A percentile compares a stretch with the other conserved stretches of the same genome.
Evolutionary conservation across 2,329 filamentous ascomycete species (phyloP).

Genomic region (Colletotrichum sp.): DNA sequence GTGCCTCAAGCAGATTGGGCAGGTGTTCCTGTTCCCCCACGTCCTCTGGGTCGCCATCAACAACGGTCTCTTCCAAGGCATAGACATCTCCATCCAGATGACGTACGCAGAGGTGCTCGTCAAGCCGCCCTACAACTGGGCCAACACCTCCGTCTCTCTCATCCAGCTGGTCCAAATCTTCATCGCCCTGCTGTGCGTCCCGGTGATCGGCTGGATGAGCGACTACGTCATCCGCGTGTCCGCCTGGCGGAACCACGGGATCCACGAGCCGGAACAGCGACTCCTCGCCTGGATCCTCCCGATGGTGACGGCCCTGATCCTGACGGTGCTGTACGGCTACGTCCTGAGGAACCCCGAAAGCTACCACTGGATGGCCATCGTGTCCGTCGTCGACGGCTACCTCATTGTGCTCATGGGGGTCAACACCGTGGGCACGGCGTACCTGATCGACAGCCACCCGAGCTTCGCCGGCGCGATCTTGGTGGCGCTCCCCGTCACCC

Average conservation of each 20-base stretch:
- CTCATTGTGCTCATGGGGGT: slow-evolving; percentile 10
- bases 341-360: neutral
- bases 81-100: slow-evolving; percentile 15
- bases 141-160: slow-evolving; percentile 15
- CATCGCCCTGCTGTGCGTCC: slow-evolving; percentile 5
- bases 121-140: slow-evolving; percentile 16
- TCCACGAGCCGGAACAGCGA: slow-evolving; percentile 45
- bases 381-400: slow-evolving; percentile 4
- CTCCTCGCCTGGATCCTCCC: slow-evolving; percentile 24
- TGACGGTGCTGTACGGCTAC: slow-evolving; percentile 13
- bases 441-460: slow-evolving; percentile 14
- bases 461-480: slow-evolving; percentile 6
- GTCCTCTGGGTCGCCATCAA: slow-evolving; percentile 15
- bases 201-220: slow-evolving; percentile 14
- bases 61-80: slow-evolving; percentile 18
- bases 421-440: slow-evolving; percentile 9
- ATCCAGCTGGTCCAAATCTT: slow-evolving; percentile 10
- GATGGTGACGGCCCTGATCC: slow-evolving; percentile 6
- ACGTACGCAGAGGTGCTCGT: slow-evolving; percentile 14
- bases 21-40: slow-evolving; percentile 17
- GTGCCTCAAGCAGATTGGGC: slow-evolving; percentile 10
- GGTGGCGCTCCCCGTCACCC: slow-evolving; percentile 7
- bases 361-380: slow-evolving; percentile 19
- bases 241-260: slow-evolving; percentile 42
- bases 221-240: slow-evolving; percentile 21